Percentiles rank a stretch among this genome's conserved stretches.
These are phyloP conservation scores for Syzygium grande DNA, from an alignment of 345 rosid genomes.

Conservation along the genomic window DNA sequence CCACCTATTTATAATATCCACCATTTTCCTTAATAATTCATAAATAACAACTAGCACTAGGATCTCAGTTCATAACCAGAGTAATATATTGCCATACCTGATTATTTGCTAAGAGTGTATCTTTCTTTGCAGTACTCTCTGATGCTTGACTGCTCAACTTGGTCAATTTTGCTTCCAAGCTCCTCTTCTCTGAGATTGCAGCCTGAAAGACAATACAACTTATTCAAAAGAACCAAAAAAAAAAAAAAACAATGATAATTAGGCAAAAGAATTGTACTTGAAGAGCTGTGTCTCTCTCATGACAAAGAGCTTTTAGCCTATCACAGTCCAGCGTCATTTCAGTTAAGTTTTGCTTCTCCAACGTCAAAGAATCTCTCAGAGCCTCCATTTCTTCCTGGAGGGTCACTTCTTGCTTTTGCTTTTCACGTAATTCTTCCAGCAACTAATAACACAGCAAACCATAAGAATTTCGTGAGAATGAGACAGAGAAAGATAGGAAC, in stretches of 20 bases:
- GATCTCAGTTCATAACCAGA: background rate
- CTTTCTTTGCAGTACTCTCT: constrained; percentile 33
- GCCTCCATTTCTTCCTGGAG: constrained; percentile 65
- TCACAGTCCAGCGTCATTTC: constrained; percentile 48
- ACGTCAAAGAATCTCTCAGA: constrained; percentile 47
- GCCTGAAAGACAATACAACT: constrained; percentile 28
- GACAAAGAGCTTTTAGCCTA: constrained; percentile 39
- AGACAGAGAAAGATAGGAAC: background rate
- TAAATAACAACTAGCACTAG: background rate
- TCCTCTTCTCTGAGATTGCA: constrained; percentile 50
- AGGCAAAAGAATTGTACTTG: constrained; percentile 25
- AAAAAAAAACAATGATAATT: background rate
- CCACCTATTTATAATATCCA: constrained; percentile 23
- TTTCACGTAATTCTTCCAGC: constrained; percentile 61
- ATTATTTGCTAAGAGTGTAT: constrained; percentile 28
- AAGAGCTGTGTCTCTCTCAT: constrained; percentile 64
- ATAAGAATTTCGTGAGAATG: background rate
- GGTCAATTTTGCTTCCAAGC: constrained; percentile 44
- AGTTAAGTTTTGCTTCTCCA: constrained; percentile 48
- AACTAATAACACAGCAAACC: constrained; percentile 34
- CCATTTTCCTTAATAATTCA: constrained; percentile 2
- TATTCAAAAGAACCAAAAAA: background rate
- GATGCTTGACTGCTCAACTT: constrained; percentile 32
- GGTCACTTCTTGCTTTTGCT: constrained; percentile 43
- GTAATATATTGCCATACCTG: constrained; percentile 31